Evolutionary conservation across 2,329 filamentous ascomycete genomes (phyloP).

Genomic region (Trichoderma afroharzianum): DNA sequence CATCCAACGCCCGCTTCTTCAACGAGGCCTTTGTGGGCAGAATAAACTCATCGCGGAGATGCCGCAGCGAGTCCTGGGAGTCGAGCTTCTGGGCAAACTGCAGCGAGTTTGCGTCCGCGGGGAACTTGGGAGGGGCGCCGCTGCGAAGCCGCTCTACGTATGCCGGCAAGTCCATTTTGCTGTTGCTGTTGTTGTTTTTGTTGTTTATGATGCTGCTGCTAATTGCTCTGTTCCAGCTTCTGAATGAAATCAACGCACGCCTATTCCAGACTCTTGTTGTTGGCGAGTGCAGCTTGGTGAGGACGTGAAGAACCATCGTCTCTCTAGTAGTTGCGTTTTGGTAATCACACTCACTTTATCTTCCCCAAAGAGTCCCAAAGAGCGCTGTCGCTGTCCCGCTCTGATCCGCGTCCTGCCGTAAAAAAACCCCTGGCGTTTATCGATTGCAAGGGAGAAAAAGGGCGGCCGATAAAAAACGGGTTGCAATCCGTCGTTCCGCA

Average conservation of each 20-base stretch:
- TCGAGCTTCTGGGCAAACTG: slow-evolving; percentile 55
- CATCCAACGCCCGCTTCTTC: slow-evolving; percentile 57
- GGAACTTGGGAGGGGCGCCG: slow-evolving; percentile 43
- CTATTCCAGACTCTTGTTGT: not conserved
- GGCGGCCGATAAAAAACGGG: not conserved
- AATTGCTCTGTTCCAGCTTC: not conserved
- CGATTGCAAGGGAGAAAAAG: not conserved
- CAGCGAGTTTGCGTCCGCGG: slow-evolving; percentile 43
- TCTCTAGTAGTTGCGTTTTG: not conserved
- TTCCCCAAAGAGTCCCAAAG: not conserved
- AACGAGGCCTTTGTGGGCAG: slow-evolving; percentile 73
- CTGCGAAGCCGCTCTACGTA: slow-evolving; percentile 39
- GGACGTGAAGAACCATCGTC: not conserved
- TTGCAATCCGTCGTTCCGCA: not conserved
- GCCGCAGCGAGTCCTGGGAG: slow-evolving; percentile 54
- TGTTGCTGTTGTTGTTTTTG: not conserved
- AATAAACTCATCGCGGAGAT: slow-evolving; percentile 67
- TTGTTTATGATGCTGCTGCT: not conserved
- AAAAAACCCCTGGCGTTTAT: not conserved
- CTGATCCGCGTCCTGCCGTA: not conserved
- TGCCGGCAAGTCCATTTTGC: slow-evolving; percentile 37
- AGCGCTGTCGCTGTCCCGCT: not conserved
- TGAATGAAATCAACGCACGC: not conserved
- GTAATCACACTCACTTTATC: slow-evolving; percentile 18
- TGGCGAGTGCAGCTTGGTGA: not conserved